phyloP scores from a whole-genome alignment of 148 eudicot species.

The Silene uniflora region DNA sequence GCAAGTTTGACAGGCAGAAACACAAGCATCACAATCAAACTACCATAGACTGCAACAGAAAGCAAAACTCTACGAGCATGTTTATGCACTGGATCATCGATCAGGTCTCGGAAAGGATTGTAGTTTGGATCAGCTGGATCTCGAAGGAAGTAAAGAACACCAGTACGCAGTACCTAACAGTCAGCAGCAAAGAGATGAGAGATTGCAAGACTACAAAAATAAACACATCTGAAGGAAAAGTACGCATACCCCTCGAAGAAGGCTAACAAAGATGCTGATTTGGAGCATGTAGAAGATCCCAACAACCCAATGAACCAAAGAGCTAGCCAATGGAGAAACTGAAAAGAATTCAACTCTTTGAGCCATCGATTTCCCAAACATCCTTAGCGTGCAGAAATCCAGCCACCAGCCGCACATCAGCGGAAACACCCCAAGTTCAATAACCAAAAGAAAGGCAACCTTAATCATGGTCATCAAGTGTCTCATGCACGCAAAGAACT shows the following conservation, averaged over 20 bases:
- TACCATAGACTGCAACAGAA: conserved; percentile 87
- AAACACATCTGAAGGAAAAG: conserved; percentile 2
- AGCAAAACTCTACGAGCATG: conserved; percentile 93
- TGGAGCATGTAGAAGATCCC: conserved; percentile 97
- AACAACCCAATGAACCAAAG: conserved; percentile 93
- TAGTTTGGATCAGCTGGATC: conserved; percentile 99
- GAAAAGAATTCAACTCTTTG: conserved; percentile 90
- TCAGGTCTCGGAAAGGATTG: conserved; percentile 92
- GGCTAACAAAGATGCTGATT: conserved; percentile 91
- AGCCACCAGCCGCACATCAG: conserved; percentile 99
- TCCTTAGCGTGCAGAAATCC: conserved; percentile 86
- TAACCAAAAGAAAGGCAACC: conserved; percentile 90
- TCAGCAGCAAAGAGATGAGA: conserved; percentile 8
- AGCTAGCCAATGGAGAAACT: conserved; percentile 81
- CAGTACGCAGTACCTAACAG: conserved; percentile 79
- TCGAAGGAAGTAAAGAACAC: conserved; percentile 94
- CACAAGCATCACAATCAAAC: conserved; percentile 90
- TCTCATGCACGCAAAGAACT: conserved; percentile 90
- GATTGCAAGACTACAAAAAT: background rate
- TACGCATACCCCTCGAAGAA: conserved; percentile 86
- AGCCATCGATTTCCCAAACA: conserved; percentile 88
- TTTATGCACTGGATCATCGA: conserved; percentile 95
- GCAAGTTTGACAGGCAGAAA: conserved; percentile 91
- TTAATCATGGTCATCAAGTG: conserved; percentile 90
- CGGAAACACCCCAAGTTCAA: conserved; percentile 96